Evolutionary conservation across 2,329 filamentous ascomycete species (phyloP), one percentile per base, ranked within the genome.

Genomic region (Scolecobasidium constrictum): DNA sequence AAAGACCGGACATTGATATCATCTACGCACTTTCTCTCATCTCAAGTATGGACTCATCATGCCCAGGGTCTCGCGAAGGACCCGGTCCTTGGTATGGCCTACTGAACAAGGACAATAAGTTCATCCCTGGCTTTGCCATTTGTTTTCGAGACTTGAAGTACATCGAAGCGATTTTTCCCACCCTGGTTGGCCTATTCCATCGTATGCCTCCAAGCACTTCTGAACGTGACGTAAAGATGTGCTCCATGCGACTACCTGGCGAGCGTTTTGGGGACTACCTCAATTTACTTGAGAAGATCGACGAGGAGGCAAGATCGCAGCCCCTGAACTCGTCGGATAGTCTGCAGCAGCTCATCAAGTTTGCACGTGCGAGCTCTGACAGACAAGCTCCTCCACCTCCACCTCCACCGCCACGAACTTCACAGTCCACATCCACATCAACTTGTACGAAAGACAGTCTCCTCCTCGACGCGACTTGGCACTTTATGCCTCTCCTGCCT

Each of bases 81-180:
- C 60, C 71, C 1, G 75, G 83, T 35, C 67, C 70, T 42, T 95
- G 88, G 90, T 80, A 83, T 53, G 81, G 83, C 1, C 70, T 94
- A 34, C 68, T 72, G 33, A 83, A 92, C 49, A 77, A 79, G 1
- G 71, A 75, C 26, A 79, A 78, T 2, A 9, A 28, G 11, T 45
- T 37, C 28, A 45, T 93, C 3, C 69, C 75, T 1, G 75, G 80
- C 46, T 94, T 95, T 55, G 73, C 78, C 20, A 72, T 87, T 40
- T 95, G 88, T 57, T 71, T 75, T 4, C 73, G 77, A 44, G 94
- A 90, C 53, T 76, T 82, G 5, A 77, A 75, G 48, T 80, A 78
- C 44, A 66, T 93, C 3, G 79, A 86, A 53, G 71, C 75, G 1
- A 61, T 94, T 12, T 77, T 94, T 39, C 87, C 87, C 0, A 75